Percentiles rank a stretch among this genome's conserved stretches.
Conservation (phyloP, 169 alveolate genomes). For the Plasmodium gonderi region DNA sequence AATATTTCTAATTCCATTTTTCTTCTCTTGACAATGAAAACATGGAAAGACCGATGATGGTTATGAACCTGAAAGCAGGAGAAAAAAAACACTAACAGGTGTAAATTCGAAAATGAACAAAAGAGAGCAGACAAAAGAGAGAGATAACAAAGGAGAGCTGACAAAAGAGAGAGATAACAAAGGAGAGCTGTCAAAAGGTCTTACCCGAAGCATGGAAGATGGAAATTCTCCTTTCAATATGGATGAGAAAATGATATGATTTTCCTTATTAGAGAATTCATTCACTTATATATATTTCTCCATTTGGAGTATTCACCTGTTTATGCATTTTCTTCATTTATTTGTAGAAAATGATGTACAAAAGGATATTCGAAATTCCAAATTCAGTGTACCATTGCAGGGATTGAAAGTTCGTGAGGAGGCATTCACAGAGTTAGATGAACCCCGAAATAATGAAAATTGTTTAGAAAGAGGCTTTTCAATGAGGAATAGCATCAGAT, state of each 20-base stretch:
- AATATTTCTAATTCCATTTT: background rate
- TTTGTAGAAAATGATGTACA: no score
- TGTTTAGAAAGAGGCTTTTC: conserved; percentile 3
- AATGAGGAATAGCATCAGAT: background rate
- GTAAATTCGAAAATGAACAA: background rate
- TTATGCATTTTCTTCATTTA: no score
- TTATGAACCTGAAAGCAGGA: background rate
- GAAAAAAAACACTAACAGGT: background rate
- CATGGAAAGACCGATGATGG: background rate
- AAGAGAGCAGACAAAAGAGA: background rate
- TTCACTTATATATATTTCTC: no score
- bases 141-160: background rate
- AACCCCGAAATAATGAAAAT: background rate
- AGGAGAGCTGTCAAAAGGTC: background rate
- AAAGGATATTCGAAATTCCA: background rate
- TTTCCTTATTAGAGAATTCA: no score
- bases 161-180: background rate
- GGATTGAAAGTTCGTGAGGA: background rate
- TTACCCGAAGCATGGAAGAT: no score
- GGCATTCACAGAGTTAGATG: background rate
- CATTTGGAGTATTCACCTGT: no score
- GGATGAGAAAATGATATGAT: no score
- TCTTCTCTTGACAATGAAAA: background rate
- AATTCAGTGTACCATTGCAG: background rate
- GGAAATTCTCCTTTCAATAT: no score